A percentile compares a stretch with the other conserved stretches of the same genome.
These are phyloP conservation scores for Lactuca saligna DNA, from an alignment of 129 eudicot species.

Conservation along the genomic window DNA sequence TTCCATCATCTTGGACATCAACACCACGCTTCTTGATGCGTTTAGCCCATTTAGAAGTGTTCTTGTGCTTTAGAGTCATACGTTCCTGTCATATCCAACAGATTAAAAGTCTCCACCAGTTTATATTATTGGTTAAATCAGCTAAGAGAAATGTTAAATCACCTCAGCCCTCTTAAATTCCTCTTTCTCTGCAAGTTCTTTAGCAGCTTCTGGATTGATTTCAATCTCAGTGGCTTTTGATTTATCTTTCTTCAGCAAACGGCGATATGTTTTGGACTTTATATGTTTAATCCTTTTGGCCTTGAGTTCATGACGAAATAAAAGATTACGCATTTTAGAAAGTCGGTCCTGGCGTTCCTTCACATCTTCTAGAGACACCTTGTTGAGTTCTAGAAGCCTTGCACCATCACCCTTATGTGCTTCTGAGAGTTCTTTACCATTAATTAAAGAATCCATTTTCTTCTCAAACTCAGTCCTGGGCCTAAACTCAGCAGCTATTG, in stretches of 20 bases:
- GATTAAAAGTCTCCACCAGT: background rate
- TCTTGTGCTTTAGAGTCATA: slow-evolving; percentile 76
- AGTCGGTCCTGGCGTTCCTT: slow-evolving; percentile 69
- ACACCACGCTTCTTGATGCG: slow-evolving; percentile 84
- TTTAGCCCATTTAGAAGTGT: slow-evolving; percentile 88
- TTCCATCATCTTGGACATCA: slow-evolving; percentile 80
- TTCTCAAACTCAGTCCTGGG: slow-evolving; percentile 95
- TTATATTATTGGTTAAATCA: no score
- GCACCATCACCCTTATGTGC: slow-evolving; percentile 94
- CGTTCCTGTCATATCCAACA: slow-evolving; percentile 60
- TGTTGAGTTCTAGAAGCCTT: slow-evolving; percentile 76
- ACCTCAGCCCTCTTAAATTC: slow-evolving; percentile 93
- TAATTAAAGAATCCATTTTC: slow-evolving; percentile 65
- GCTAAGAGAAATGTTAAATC: background rate
- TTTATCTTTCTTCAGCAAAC: slow-evolving; percentile 73
- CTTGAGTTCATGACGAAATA: slow-evolving; percentile 90
- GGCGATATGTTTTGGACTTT: slow-evolving; percentile 84
- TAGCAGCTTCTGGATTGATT: slow-evolving; percentile 76
- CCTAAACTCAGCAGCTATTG: slow-evolving; percentile 85
- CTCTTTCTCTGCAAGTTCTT: slow-evolving; percentile 85
- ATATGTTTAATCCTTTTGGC: slow-evolving; percentile 80
- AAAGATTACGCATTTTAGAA: slow-evolving; percentile 92
- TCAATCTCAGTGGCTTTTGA: slow-evolving; percentile 49
- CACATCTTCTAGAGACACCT: slow-evolving; percentile 89
- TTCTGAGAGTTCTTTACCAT: slow-evolving; percentile 61